A percentile compares a stretch with the other conserved stretches of the same genome.
phyloP scores from a whole-genome alignment of 371 early-diverging fungal genomes.

The Mucor ambiguus region DNA sequence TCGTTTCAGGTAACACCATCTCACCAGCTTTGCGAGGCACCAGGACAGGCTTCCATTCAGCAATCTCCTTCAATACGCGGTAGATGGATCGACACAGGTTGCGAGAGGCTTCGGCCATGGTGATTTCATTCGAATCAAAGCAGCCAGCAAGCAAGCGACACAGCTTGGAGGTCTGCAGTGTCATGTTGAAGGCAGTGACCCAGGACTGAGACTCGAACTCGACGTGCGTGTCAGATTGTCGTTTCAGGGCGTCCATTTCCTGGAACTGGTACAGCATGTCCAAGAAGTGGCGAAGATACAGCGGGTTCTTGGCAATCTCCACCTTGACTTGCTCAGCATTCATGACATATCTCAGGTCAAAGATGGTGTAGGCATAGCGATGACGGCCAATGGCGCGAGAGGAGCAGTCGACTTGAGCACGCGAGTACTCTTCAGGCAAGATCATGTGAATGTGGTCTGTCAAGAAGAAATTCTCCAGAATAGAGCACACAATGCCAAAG shows the following conservation, averaged over 20 bases:
- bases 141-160: constrained; percentile 82
- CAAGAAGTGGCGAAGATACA: constrained; percentile 76
- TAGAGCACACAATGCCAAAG: constrained; percentile 67
- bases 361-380: constrained; percentile 84
- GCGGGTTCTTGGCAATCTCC: constrained; percentile 54
- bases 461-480: constrained; percentile 73
- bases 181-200: constrained; percentile 89
- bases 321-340: constrained; percentile 61
- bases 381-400: constrained; percentile 74
- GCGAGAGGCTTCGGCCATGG: constrained; percentile 22
- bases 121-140: constrained; percentile 36
- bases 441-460: constrained; percentile 50
- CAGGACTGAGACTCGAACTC: constrained; percentile 91
- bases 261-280: constrained; percentile 86
- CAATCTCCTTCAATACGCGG: constrained; percentile 56
- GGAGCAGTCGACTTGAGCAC: constrained; percentile 72
- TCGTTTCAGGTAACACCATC: not conserved
- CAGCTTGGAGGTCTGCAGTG: constrained; percentile 76
- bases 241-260: constrained; percentile 88
- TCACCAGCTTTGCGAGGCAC: constrained; percentile 3
- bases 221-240: constrained; percentile 76
- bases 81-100: constrained; percentile 40
- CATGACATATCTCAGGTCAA: constrained; percentile 83
- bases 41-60: constrained; percentile 52
- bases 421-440: constrained; percentile 37